Base-by-base conservation (phyloP, 768 basidiomycete species). In the Amyloporia xantha region DNA sequence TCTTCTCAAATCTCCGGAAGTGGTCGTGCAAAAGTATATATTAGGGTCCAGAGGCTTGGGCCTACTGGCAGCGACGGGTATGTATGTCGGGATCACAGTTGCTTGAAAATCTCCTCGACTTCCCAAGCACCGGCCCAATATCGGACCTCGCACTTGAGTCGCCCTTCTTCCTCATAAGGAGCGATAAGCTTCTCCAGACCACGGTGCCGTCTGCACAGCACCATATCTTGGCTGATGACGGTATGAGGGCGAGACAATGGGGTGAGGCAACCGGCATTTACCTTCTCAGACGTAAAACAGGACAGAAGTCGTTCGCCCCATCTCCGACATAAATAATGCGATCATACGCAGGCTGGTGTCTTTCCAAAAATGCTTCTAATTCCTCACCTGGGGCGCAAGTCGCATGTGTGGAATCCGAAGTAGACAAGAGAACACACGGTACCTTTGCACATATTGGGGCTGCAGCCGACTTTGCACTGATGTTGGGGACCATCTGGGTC, bases 401-500 rank as follows among this genome's bases (percentile, higher is more conserved):
- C 26, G 15, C 6, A 15, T 42, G 4, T 19, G 15, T 4, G 11
- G 12, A 15, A 36, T 9, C 13, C 9, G 4, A 41, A 25, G 7
- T 25, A 33, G 30, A 33, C 7, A 9, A 6, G 40, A 27, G 7
- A 28, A 15, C 13, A 37, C n/a, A 19, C 20, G 47, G 36, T 17
- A 83, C 91, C 91, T 73, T 99, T 99, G 75, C 96, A 99, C 94
- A 99, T 96, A 72, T 99, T 98, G 12, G 84, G 79, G 49, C 84
- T 83, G 71, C 96, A 99, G 5, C 95, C 95, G 44, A 95, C 76
- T 38, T 71, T 71, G 68, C 96, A 99, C 5, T 60, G 62, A 65
- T 98, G 96, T 51, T 91, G 91, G 1, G 82, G 82, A 1, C 80
- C 88, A 19, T 69, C 56, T 10, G 90, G 88, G 51, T 84, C 85